phyloP scores from a whole-genome alignment of 441 rosid genomes.

The Populus hybrid region DNA sequence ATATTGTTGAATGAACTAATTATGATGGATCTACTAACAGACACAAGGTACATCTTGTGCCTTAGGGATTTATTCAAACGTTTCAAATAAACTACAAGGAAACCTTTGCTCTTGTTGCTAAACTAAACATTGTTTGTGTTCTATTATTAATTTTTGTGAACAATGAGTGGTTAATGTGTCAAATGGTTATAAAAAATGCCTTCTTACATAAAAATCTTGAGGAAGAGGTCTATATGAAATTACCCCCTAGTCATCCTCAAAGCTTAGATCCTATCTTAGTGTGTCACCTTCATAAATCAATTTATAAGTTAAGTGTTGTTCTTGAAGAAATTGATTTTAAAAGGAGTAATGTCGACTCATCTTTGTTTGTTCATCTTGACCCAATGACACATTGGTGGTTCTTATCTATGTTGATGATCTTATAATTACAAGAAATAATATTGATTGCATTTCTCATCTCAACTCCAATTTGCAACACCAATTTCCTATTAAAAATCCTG shows the following conservation, averaged over 20 bases:
- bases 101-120: background rate
- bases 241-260: too few relatives aligned
- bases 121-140: background rate
- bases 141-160: background rate
- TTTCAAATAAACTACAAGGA: background rate
- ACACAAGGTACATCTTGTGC: background rate
- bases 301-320: background rate
- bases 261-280: too few relatives aligned
- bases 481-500: background rate
- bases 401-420: background rate
- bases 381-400: background rate
- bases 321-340: background rate
- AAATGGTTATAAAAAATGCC: background rate
- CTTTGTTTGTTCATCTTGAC: background rate
- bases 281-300: too few relatives aligned
- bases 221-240: too few relatives aligned
- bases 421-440: background rate
- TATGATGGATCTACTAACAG: background rate
- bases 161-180: background rate
- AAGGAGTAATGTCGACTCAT: background rate
- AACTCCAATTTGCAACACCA: background rate
- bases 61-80: background rate
- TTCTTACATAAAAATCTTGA: background rate
- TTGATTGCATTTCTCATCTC: background rate
- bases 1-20: too few relatives aligned